Percentiles rank a stretch among this genome's conserved stretches.
Conservation (phyloP, 345 rosid genomes). For the Ceriops zippeliana region DNA sequence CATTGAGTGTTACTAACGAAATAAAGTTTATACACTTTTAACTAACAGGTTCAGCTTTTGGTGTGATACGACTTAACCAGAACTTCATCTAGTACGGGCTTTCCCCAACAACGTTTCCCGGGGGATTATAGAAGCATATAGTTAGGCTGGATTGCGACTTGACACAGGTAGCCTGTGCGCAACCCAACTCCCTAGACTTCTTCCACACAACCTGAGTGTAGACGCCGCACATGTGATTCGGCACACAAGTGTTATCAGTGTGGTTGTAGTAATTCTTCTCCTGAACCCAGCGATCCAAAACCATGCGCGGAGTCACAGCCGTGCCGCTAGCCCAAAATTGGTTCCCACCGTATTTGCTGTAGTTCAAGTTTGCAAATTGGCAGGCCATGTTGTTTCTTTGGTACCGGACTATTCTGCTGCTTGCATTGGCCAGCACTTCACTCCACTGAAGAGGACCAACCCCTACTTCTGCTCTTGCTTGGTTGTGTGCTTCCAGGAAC, state of each 20-base stretch:
- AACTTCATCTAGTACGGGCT: constrained; percentile 47
- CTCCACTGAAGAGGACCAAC: constrained; percentile 71
- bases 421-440: constrained; percentile 44
- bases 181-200: constrained; percentile 61
- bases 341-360: constrained; percentile 62
- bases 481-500: constrained; percentile 65
- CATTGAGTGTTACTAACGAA: too few species aligned
- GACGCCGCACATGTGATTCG: constrained; percentile 60
- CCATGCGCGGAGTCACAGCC: constrained; percentile 50
- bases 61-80: too few species aligned
- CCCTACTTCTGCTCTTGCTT: constrained; percentile 63
- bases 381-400: constrained; percentile 67
- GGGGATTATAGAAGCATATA: constrained; percentile 77
- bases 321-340: constrained; percentile 59
- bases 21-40: too few species aligned
- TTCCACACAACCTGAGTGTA: constrained; percentile 86
- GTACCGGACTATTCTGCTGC: constrained; percentile 46
- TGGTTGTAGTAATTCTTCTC: constrained; percentile 64
- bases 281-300: constrained; percentile 64
- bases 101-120: constrained; percentile 74
- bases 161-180: constrained; percentile 58
- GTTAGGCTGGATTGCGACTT: constrained; percentile 54
- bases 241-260: constrained; percentile 46
- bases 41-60: too few species aligned
- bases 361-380: constrained; percentile 56